A percentile compares a stretch with the other conserved stretches of the same genome.
phyloP scores from a whole-genome alignment of 2,329 filamentous ascomycete species.

The Lasiodiplodia citricola region DNA sequence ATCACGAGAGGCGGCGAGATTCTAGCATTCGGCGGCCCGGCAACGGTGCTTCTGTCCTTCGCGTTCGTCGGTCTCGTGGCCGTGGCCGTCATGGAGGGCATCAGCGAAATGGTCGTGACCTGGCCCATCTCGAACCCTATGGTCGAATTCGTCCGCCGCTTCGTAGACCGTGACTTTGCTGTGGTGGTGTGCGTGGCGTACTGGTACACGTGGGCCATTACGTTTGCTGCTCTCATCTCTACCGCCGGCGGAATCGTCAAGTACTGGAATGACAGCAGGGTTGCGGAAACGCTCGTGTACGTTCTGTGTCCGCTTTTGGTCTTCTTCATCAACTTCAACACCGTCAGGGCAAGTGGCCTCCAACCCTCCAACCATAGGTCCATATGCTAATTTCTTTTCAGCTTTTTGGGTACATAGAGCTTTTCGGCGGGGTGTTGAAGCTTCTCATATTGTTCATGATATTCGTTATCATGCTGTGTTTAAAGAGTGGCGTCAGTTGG shows the following conservation, averaged over 20 bases:
- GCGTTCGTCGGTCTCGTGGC: conserved; percentile 39
- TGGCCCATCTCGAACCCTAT: conserved; percentile 47
- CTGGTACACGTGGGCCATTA: conserved; percentile 43
- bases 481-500: not conserved
- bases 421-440: conserved; percentile 21
- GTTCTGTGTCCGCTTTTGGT: conserved; percentile 20
- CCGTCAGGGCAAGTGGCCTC: conserved; percentile 9
- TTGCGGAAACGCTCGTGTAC: conserved; percentile 12
- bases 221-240: conserved; percentile 38
- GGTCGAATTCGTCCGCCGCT: conserved; percentile 42
- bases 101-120: conserved; percentile 44
- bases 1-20: conserved; percentile 37
- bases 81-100: conserved; percentile 47
- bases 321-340: conserved; percentile 22
- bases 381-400: not conserved
- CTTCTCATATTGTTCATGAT: conserved; percentile 20
- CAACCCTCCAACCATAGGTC: too few species aligned
- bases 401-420: conserved; percentile 25
- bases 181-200: conserved; percentile 43
- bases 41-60: conserved; percentile 41
- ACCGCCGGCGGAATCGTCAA: conserved; percentile 35
- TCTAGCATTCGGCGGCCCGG: conserved; percentile 42
- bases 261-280: conserved; percentile 33
- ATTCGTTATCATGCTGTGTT: conserved; percentile 19
- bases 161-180: conserved; percentile 46